Conservation (phyloP, 306 rosid species). For the Cucumis cinereus region DNA sequence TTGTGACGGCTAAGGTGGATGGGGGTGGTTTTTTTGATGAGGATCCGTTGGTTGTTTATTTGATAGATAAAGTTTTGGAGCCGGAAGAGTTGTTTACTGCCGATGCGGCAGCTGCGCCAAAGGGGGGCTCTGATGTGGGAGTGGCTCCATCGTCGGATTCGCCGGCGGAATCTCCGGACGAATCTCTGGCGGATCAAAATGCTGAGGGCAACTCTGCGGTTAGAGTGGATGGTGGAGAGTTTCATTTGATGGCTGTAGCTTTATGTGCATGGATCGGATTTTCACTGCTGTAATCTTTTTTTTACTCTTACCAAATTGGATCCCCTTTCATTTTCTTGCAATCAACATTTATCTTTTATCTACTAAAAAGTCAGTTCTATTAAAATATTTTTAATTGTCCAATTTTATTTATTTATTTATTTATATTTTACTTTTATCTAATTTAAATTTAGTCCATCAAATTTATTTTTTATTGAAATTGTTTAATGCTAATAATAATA, state of each 20-base stretch:
- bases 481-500: no score
- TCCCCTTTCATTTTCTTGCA: background rate
- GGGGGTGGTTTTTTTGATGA: conserved; percentile 53
- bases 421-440: no score
- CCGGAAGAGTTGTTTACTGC: conserved; percentile 62
- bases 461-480: no score
- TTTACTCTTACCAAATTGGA: background rate
- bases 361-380: background rate
- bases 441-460: no score
- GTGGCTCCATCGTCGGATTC: conserved; percentile 18
- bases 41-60: conserved; percentile 45
- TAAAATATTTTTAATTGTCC: no score
- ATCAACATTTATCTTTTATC: no score
- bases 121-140: conserved; percentile 29
- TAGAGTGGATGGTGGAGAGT: conserved; percentile 19
- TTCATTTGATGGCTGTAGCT: background rate
- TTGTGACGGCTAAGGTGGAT: conserved; percentile 47
- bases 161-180: conserved; percentile 25
- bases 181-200: conserved; percentile 37
- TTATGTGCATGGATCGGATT: conserved; percentile 20
- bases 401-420: no score
- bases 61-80: conserved; percentile 45
- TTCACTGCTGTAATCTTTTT: conserved; percentile 23
- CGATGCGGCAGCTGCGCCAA: conserved; percentile 44
- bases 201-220: conserved; percentile 31